phyloP scores from a whole-genome alignment of 176 grass and related monocot species.

The Triticum monococcum region DNA sequence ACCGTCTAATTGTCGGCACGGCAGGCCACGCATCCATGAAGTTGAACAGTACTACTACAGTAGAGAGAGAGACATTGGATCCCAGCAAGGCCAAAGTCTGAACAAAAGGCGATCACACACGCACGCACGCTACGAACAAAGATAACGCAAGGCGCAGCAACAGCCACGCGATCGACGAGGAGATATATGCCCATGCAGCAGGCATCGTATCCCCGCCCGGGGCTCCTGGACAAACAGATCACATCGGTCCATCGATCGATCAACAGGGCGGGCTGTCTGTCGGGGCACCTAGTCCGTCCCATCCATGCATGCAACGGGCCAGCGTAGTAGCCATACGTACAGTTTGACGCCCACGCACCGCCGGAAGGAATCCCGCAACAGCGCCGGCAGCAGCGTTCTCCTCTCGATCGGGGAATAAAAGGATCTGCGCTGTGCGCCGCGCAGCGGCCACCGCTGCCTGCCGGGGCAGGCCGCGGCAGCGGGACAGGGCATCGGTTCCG shows the following conservation, averaged over 20 bases:
- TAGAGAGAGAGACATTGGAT: background rate
- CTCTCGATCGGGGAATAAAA: constrained; percentile 17
- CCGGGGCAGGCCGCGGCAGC: constrained; percentile 37
- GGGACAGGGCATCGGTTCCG: constrained; percentile 55
- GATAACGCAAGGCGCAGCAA: background rate
- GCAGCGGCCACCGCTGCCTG: background rate
- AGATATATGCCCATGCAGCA: background rate
- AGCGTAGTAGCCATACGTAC: background rate
- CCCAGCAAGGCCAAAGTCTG: too few relatives aligned
- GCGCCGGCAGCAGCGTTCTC: too few relatives aligned
- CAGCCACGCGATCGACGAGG: background rate
- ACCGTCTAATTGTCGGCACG: background rate
- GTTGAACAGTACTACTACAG: background rate
- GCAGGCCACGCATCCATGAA: background rate
- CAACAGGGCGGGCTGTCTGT: too few relatives aligned
- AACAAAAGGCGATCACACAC: too few relatives aligned
- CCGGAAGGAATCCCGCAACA: constrained; percentile 23
- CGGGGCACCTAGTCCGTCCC: background rate
- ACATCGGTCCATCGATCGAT: background rate
- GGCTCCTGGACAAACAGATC: background rate
- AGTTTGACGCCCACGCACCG: background rate
- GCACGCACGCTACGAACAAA: background rate
- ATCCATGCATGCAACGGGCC: background rate
- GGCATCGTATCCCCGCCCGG: background rate
- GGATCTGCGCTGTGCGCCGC: background rate